phyloP scores from a whole-genome alignment of 2,329 filamentous ascomycete species.

The Microdochium bolleyi region DNA sequence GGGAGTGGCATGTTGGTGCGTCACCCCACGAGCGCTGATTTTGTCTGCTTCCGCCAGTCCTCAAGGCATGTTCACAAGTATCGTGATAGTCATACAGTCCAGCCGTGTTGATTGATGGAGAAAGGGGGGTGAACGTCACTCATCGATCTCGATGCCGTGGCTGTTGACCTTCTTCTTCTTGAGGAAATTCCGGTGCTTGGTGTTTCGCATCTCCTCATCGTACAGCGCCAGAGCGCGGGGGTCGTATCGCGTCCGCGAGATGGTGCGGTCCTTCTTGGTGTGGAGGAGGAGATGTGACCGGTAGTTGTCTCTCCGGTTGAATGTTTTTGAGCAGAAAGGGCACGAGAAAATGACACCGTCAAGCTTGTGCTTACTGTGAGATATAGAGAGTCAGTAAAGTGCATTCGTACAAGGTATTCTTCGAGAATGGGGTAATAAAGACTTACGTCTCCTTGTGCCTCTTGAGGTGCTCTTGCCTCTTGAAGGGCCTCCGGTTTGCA shows the following conservation, averaged over 20 bases:
- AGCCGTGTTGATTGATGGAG: too few species aligned
- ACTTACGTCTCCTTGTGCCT: conserved; percentile 44
- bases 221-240: conserved; percentile 14
- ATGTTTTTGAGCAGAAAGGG: conserved; percentile 15
- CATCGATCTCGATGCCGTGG: background rate
- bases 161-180: conserved; percentile 8
- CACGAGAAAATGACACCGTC: conserved; percentile 9
- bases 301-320: conserved; percentile 31
- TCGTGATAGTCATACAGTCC: too few species aligned
- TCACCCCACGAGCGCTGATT: too few species aligned
- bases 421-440: background rate
- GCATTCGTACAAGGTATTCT: conserved; percentile 2
- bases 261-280: conserved; percentile 17
- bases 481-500: conserved; percentile 32
- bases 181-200: conserved; percentile 12
- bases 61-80: too few species aligned
- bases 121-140: background rate
- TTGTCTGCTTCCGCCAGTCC: too few species aligned
- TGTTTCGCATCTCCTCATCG: conserved; percentile 13
- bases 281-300: conserved; percentile 28
- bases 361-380: conserved; percentile 18
- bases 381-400: conserved; percentile 3
- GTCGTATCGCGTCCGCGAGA: conserved; percentile 21
- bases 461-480: conserved; percentile 48
- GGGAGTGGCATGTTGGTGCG: too few species aligned